Evolutionary conservation across 1,139 yeast species (phyloP).

Genomic region (Candida sp.): DNA sequence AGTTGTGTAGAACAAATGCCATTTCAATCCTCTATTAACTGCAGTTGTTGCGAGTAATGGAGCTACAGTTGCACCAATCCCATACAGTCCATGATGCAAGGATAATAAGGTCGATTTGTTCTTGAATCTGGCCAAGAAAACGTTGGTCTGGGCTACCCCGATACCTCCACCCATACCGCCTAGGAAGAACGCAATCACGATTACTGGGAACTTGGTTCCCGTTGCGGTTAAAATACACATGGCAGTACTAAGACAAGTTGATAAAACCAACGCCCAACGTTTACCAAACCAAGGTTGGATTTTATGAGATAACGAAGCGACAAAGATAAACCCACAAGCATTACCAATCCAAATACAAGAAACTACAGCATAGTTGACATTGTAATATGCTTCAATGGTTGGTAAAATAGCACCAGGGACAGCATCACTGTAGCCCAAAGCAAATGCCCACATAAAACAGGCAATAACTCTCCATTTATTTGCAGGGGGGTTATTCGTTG

Average conservation of each 20-base stretch:
- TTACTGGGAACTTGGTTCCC: slow-evolving; percentile 33
- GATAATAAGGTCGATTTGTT: slow-evolving; percentile 50
- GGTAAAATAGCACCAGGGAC: slow-evolving; percentile 49
- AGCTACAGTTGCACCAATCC: slow-evolving; percentile 59
- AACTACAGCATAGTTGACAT: slow-evolving; percentile 33
- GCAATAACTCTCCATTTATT: slow-evolving; percentile 42
- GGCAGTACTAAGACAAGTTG: slow-evolving; percentile 27
- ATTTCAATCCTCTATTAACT: slow-evolving; percentile 41
- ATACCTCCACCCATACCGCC: slow-evolving; percentile 61
- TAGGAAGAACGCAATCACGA: slow-evolving; percentile 51
- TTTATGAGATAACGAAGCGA: slow-evolving; percentile 37
- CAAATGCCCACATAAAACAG: slow-evolving; percentile 38
- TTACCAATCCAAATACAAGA: slow-evolving; percentile 46
- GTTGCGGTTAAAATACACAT: slow-evolving; percentile 42
- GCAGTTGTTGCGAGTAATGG: slow-evolving; percentile 58
- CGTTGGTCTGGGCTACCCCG: slow-evolving; percentile 54
- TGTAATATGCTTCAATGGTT: slow-evolving; percentile 33
- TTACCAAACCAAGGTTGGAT: slow-evolving; percentile 41
- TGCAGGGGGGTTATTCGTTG: slow-evolving; percentile 35
- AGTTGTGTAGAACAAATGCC: slow-evolving; percentile 55
- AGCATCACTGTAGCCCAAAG: slow-evolving; percentile 39
- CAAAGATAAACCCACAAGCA: slow-evolving; percentile 41
- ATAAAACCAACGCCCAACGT: slow-evolving; percentile 31
- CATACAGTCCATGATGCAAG: slow-evolving; percentile 56
- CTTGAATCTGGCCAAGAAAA: slow-evolving; percentile 51